Evolutionary conservation across 257 asterid species (phyloP), one percentile per base, ranked within the genome.

Genomic region (Gynochthodes officinalis): DNA sequence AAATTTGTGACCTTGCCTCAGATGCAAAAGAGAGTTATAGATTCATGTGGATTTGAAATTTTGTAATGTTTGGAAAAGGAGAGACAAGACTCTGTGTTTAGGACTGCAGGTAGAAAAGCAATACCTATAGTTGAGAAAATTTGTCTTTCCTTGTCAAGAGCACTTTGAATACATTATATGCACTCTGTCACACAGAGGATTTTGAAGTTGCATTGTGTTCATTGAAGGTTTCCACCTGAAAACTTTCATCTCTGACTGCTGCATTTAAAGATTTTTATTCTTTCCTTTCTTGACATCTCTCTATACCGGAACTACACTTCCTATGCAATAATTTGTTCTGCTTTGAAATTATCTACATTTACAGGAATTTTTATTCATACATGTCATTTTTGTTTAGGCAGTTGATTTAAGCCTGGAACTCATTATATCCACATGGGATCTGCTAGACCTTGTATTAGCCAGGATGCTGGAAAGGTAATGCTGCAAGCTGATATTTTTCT

Each of bases 41-140:
- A 83, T 90, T 83, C 72, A 72, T 0, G 89, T 89, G 70, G 86
- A 89, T 70, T 67, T 95, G 78, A 90, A 90, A 83, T 95, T n/a
- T 90, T 81, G 97, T 98, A 19, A 86, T 92, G 76, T 98, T 98
- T 4, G 99, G 99, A 76, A 92, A n/a, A 95, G 80, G 99, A 95
- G 86, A 87, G 99, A 84, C 99, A 95, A 83, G 99, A 95, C 81
- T 95, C 99, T 69, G 99, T 95, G 42, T 90, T 87, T 81, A 95
- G 99, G 99, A 81, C 80, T 95, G 57, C 82, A 92, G 98, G 99
- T 89, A 73, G 39, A 28, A 19, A 14, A 23, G 11, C 7, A 23
- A 19, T 35, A 18, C 73, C 71, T 58, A n/a, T 39, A 43, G 5
- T 60, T 37, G n/a, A 55, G 37, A 15, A 65, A 40, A 0, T 39